Evolutionary conservation across 768 basidiomycete genomes (phyloP), one percentile per base, ranked within the genome.

Genomic region (Suillus paluster): DNA sequence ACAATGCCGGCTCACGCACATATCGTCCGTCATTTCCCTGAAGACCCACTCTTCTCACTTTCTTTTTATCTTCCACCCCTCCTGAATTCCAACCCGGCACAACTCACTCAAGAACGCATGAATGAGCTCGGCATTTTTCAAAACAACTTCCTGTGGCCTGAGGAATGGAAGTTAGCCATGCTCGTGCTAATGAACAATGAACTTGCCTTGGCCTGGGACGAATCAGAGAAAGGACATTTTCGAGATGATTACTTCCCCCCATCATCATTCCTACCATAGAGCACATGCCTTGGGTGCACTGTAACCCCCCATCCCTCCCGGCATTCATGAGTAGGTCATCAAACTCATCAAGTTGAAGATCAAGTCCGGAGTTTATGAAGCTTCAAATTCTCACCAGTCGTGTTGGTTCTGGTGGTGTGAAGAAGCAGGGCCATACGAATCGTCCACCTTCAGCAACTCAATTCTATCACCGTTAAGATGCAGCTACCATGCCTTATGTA

Each of bases 341-440:
- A 39, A 67, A 5, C 56, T 80, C 0, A 69, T 81, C 10, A 68
- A 72, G 19, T 59, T 64, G 1, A 82, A 82, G 61, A 72, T 81
- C 11, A 69, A 62, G 0, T 67, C 78, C 0, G 78, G 82, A 0
- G 73, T 80, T 0, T 82, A 81, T 58, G 76, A 84, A 64, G 75
- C 71, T 0, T 78, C 74, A 0, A 72, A 79, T 39, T 73, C 73
- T 0, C 83, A 83, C 33, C 66, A 76, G 0, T 78, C 77, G 0
- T 58, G 72, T 9, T 81, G 77, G 79, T 83, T 81, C 56, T 76
- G 73, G 75, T 81, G 0, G 48, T 62, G 6, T 74, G 74, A 58
- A 73, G 74, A 44, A 30, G 30, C 6, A 6, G 30, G 6, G 30
- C 30, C 6, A 6, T 30, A 3, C 30, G 30, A 3, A 30, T 30